These are phyloP conservation scores for Thraustochytrium striatum DNA, from an alignment of 352 stramenopile genomes.

Conservation along the genomic window DNA sequence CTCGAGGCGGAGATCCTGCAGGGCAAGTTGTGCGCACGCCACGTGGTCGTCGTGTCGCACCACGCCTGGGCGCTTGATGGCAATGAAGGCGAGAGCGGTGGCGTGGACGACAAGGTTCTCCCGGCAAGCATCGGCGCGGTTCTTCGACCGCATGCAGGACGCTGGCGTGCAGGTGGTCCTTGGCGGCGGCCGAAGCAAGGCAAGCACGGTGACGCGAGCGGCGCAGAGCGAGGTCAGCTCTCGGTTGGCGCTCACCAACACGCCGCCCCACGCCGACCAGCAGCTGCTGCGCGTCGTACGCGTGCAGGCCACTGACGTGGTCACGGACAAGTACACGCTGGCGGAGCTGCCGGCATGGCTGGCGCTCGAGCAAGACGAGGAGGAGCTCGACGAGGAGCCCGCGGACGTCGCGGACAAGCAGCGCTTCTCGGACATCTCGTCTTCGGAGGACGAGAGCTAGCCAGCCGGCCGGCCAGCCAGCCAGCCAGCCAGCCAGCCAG, in stretches of 20 bases:
- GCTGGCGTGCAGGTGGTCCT: conserved; percentile 19
- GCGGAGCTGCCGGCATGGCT: conserved; percentile 5
- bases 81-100: background rate
- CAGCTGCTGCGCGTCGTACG: conserved; percentile 2
- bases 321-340: conserved; percentile 21
- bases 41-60: conserved; percentile 33
- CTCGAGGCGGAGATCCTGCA: conserved; percentile 1
- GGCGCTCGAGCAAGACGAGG: conserved; percentile 2
- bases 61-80: conserved; percentile 6
- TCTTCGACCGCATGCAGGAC: conserved; percentile 19
- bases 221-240: conserved; percentile 4
- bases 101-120: background rate
- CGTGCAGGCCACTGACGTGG: conserved; percentile 9
- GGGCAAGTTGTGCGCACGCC: conserved; percentile 29
- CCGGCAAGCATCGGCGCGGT: background rate
- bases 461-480: too few species aligned
- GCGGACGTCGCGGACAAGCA: background rate
- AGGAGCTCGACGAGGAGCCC: background rate
- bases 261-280: background rate
- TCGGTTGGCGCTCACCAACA: conserved; percentile 12
- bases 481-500: too few species aligned
- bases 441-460: too few species aligned
- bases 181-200: background rate
- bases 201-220: background rate
- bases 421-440: conserved; percentile 21